Evolutionary conservation across 2,329 filamentous ascomycete species (phyloP).

Genomic region (Neurospora sp.): DNA sequence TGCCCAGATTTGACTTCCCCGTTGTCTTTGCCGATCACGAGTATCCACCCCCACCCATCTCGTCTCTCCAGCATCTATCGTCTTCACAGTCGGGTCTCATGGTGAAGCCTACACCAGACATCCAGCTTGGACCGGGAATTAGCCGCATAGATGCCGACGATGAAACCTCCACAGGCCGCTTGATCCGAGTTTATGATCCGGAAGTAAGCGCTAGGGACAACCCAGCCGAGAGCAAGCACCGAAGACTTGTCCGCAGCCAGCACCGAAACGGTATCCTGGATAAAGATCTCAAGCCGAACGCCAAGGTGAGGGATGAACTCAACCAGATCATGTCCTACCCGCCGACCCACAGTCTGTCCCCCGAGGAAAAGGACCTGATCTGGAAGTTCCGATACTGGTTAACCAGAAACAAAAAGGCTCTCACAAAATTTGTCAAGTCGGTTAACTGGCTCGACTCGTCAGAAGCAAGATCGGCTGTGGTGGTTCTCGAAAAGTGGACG

Average conservation of each 20-base stretch:
- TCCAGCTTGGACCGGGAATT: conserved; percentile 85
- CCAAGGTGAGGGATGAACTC: conserved; percentile 87
- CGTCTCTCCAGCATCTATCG: conserved; percentile 57
- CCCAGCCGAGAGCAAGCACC: conserved; percentile 89
- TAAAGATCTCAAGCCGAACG: conserved; percentile 90
- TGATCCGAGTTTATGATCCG: conserved; percentile 86
- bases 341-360: conserved; percentile 76
- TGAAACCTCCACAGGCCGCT: conserved; percentile 41
- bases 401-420: conserved; percentile 78
- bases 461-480: conserved; percentile 81
- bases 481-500: conserved; percentile 86
- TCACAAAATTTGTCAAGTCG: conserved; percentile 97
- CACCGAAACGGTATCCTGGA: conserved; percentile 87
- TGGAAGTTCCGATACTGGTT: conserved; percentile 98
- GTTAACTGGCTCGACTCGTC: conserved; percentile 84
- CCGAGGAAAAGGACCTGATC: conserved; percentile 89
- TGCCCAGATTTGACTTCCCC: conserved; percentile 91
- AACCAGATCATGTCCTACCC: conserved; percentile 88
- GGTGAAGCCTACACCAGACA: conserved; percentile 73
- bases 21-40: conserved; percentile 92
- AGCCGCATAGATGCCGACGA: conserved; percentile 51
- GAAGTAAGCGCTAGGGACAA: conserved; percentile 86
- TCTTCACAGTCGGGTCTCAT: conserved; percentile 59
- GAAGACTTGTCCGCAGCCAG: conserved; percentile 81
- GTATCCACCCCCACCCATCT: conserved; percentile 77